phyloP scores from a whole-genome alignment of 495 filamentous ascomycete species.

The Polyplosphaeria fusca region DNA sequence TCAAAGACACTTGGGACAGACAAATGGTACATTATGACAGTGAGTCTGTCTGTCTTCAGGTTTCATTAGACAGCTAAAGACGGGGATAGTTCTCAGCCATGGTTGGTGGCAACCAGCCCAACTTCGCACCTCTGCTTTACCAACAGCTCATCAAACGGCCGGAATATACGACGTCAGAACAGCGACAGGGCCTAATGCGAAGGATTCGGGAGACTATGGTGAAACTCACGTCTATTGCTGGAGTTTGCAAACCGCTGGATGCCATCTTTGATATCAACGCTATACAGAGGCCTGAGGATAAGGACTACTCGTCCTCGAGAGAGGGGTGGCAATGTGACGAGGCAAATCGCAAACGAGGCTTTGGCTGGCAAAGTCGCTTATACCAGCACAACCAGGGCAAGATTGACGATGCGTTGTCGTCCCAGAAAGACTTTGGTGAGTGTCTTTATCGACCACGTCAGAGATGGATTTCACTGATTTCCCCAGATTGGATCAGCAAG shows the following conservation, averaged over 20 bases:
- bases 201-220: slow-evolving; percentile 39
- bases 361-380: slow-evolving; percentile 34
- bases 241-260: slow-evolving; percentile 38
- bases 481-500: slow-evolving; percentile 37
- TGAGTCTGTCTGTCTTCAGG: slow-evolving; percentile 23
- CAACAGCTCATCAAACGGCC: slow-evolving; percentile 34
- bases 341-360: slow-evolving; percentile 36
- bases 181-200: slow-evolving; percentile 38
- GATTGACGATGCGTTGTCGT: slow-evolving; percentile 32
- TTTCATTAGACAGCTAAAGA: background rate
- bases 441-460: no score
- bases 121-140: slow-evolving; percentile 37
- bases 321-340: slow-evolving; percentile 41
- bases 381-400: slow-evolving; percentile 35
- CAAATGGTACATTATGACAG: slow-evolving; percentile 58
- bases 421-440: slow-evolving; percentile 39
- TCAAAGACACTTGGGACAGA: slow-evolving; percentile 48
- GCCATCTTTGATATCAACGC: slow-evolving; percentile 38
- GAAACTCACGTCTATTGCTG: slow-evolving; percentile 37
- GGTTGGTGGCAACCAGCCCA: slow-evolving; percentile 34
- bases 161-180: slow-evolving; percentile 31
- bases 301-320: slow-evolving; percentile 41
- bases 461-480: no score
- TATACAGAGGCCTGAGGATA: slow-evolving; percentile 36
- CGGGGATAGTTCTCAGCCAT: slow-evolving; percentile 27